These are phyloP conservation scores for Sporothrix globosa DNA, from an alignment of 2,329 filamentous ascomycete genomes.

Conservation along the genomic window DNA sequence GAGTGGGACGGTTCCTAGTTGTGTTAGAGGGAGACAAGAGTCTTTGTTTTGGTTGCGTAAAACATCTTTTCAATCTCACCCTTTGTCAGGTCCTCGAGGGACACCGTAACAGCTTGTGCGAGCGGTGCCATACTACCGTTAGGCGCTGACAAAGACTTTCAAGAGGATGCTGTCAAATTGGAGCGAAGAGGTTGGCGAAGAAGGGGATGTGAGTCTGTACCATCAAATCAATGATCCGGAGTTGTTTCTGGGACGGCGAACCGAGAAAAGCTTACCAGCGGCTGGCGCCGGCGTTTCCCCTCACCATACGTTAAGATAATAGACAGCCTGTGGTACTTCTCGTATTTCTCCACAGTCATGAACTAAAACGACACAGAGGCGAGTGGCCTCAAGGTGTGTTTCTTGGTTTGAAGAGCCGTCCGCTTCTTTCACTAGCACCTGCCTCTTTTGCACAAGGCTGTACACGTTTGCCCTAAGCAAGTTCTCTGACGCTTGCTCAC, in stretches of 20 bases:
- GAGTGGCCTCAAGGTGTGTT: neutral
- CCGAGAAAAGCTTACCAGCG: conserved; percentile 17
- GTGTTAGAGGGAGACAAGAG: neutral
- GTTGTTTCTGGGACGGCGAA: neutral
- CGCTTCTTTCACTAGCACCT: neutral
- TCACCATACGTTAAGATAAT: conserved; percentile 18
- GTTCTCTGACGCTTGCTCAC: neutral
- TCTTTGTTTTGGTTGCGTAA: neutral
- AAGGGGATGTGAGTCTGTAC: neutral
- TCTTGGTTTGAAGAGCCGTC: neutral
- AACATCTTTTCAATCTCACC: conserved; percentile 20
- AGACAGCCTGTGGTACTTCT: neutral
- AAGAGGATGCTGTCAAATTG: neutral
- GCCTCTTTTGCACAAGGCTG: conserved; percentile 4
- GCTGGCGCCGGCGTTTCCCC: conserved; percentile 31
- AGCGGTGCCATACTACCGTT: conserved; percentile 31
- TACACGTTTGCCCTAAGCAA: neutral
- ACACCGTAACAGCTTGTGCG: conserved; percentile 36
- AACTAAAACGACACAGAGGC: neutral
- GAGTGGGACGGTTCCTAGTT: conserved; percentile 67
- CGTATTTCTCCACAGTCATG: neutral
- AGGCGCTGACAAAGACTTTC: neutral
- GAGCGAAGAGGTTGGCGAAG: conserved; percentile 6
- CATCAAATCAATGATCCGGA: neutral
- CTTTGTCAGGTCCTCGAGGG: conserved; percentile 35